Conservation (phyloP, 2,329 filamentous ascomycete genomes). For the Ophiocordyceps camponoti-floridani region DNA sequence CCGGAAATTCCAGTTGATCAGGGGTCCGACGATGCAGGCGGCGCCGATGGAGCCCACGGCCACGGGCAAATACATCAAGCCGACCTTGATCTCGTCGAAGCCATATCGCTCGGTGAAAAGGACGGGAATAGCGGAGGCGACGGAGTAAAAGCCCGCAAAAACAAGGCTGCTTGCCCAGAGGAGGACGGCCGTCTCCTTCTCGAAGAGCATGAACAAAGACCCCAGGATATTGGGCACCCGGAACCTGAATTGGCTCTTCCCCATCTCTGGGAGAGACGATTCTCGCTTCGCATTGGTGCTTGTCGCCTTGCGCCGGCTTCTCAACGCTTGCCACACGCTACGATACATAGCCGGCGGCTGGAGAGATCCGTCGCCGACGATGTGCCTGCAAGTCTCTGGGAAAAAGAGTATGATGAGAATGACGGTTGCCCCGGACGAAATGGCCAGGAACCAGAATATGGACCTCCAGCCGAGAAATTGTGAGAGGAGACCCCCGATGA, state of each 20-base stretch:
- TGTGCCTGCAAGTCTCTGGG: slow-evolving; percentile 30
- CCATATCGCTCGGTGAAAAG: slow-evolving; percentile 35
- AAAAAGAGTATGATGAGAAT: slow-evolving; percentile 27
- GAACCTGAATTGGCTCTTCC: slow-evolving; percentile 14
- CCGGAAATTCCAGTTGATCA: slow-evolving; percentile 51
- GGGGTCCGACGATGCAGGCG: slow-evolving; percentile 27
- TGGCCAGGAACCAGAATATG: slow-evolving; percentile 45
- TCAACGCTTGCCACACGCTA: slow-evolving; percentile 14
- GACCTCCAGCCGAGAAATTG: slow-evolving; percentile 39
- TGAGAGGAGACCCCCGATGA: slow-evolving; percentile 39
- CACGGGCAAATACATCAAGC: slow-evolving; percentile 33
- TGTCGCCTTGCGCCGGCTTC: not conserved
- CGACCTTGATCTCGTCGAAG: slow-evolving; percentile 35
- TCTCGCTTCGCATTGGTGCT: slow-evolving; percentile 1
- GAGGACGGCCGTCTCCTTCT: slow-evolving; percentile 24
- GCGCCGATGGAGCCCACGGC: slow-evolving; percentile 29
- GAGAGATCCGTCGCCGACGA: slow-evolving; percentile 35
- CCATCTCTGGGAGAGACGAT: not conserved
- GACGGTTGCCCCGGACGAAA: slow-evolving; percentile 21
- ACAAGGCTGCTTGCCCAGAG: slow-evolving; percentile 24
- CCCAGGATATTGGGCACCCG: slow-evolving; percentile 20
- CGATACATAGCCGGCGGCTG: slow-evolving; percentile 18
- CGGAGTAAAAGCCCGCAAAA: slow-evolving; percentile 31
- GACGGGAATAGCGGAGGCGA: slow-evolving; percentile 24
- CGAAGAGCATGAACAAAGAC: slow-evolving; percentile 19